phyloP scores from a whole-genome alignment of 169 alveolate genomes.

The Amoebophrya sp. region DNA sequence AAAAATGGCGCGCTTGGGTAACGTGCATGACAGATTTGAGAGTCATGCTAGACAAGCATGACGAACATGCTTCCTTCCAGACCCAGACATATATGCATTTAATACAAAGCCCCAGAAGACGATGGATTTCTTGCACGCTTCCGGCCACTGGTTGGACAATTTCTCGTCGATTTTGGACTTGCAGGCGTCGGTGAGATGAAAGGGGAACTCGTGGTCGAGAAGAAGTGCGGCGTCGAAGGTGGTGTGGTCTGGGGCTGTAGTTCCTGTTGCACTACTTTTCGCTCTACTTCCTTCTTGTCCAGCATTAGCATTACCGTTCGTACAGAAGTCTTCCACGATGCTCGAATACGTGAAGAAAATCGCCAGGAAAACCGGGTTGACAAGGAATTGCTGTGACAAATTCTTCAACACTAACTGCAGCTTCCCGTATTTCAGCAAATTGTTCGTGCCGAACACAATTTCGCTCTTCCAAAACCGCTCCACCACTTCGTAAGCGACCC shows the following conservation, averaged over 20 bases:
- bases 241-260: no score
- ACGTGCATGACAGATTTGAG: no score
- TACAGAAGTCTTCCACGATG: not conserved
- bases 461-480: not conserved
- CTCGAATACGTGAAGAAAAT: not conserved
- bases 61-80: no score
- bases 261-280: no score
- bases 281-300: no score
- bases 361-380: not conserved
- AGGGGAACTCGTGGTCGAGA: no score
- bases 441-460: not conserved
- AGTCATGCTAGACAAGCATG: no score
- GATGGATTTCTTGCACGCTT: not conserved
- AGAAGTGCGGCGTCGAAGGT: no score
- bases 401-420: not conserved
- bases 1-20: no score
- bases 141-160: not conserved
- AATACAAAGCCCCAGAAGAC: not conserved
- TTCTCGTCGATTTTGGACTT: not conserved
- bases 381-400: not conserved
- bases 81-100: no score
- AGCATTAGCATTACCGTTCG: not conserved
- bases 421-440: not conserved
- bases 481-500: not conserved
- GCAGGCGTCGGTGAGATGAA: not conserved